These are phyloP conservation scores for Coemansia guatemalensis DNA, from an alignment of 192 early-diverging fungal genomes.

Conservation along the genomic window DNA sequence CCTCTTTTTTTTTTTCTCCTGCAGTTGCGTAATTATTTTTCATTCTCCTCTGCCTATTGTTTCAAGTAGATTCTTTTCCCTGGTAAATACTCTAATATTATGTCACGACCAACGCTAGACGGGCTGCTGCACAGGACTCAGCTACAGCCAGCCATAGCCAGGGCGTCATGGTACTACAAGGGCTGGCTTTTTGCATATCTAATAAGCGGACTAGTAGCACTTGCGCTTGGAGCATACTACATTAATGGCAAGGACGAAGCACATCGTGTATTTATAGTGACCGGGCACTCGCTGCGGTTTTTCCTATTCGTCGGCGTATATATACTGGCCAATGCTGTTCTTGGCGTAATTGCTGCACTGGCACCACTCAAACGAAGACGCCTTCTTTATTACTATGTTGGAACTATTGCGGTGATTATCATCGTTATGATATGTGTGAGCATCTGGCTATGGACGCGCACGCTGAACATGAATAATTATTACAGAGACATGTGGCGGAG, in stretches of 20 bases:
- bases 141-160: background rate
- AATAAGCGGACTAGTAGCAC: slow-evolving; percentile 20
- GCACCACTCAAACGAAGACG: slow-evolving; percentile 30
- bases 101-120: background rate
- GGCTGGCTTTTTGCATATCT: slow-evolving; percentile 5
- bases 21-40: slow-evolving; percentile 9
- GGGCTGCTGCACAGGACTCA: background rate
- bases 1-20: background rate
- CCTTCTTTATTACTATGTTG: slow-evolving; percentile 23
- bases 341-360: slow-evolving; percentile 30
- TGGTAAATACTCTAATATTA: background rate
- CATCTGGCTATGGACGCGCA: slow-evolving; percentile 41
- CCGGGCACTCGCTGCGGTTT: slow-evolving; percentile 15
- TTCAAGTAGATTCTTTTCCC: background rate
- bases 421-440: slow-evolving; percentile 25
- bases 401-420: slow-evolving; percentile 11
- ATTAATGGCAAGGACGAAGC: slow-evolving; percentile 21
- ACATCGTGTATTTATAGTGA: slow-evolving; percentile 22
- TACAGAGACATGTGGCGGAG: slow-evolving; percentile 29
- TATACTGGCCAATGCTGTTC: slow-evolving; percentile 11
- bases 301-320: slow-evolving; percentile 37
- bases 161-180: slow-evolving; percentile 10
- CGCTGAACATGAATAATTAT: slow-evolving; percentile 30
- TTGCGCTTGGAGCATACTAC: slow-evolving; percentile 28
- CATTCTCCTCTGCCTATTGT: no score